Percentiles rank a stretch among this genome's conserved stretches.
Conservation (phyloP, 495 filamentous ascomycete species). For the Podospora pseudocomata region DNA sequence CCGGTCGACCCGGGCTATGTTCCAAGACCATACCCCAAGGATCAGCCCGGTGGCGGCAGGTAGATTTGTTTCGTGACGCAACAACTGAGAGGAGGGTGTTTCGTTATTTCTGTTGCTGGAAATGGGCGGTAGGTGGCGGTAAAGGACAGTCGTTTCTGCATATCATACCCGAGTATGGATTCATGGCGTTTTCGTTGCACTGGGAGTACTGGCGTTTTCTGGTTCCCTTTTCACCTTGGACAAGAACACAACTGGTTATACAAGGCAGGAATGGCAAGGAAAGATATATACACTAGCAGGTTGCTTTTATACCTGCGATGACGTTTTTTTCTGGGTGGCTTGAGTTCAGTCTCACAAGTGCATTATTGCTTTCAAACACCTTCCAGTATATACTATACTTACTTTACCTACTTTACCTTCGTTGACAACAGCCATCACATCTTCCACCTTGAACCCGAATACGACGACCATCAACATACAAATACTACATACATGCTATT, state of each 20-base stretch:
- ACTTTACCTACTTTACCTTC: background rate
- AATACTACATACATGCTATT: background rate
- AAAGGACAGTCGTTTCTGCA: background rate
- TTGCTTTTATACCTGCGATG: background rate
- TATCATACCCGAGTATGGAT: background rate
- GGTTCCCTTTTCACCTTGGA: background rate
- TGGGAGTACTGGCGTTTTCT: background rate
- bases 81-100: background rate
- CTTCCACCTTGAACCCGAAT: background rate
- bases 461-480: background rate
- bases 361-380: background rate
- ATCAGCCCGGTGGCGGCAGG: background rate
- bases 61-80: background rate
- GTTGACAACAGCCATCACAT: background rate
- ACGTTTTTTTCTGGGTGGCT: background rate
- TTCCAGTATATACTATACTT: background rate
- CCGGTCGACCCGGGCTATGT: slow-evolving; percentile 9
- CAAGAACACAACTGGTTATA: background rate
- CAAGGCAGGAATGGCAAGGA: background rate
- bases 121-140: background rate
- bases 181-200: background rate
- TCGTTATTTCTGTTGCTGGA: background rate
- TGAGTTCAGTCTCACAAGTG: background rate
- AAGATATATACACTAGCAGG: background rate
- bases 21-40: background rate